phyloP scores from a whole-genome alignment of 805 yeast species.

The Saturnispora hagleri region DNA sequence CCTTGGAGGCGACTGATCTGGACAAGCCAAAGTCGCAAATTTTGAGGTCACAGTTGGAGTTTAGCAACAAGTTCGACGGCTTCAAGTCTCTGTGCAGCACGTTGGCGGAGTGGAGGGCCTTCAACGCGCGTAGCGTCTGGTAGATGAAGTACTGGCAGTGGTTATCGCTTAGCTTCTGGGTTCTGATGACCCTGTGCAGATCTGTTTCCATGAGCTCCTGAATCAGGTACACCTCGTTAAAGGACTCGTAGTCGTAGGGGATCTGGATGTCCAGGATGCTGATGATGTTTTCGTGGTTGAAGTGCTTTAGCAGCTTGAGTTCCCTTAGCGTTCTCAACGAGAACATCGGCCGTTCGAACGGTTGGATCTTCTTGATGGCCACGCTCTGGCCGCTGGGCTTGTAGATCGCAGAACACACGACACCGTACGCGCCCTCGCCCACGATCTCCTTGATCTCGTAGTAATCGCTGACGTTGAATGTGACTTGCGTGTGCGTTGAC shows the following conservation, averaged over 20 bases:
- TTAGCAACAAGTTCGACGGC: constrained; percentile 78
- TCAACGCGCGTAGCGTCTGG: constrained; percentile 83
- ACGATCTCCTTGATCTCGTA: constrained; percentile 78
- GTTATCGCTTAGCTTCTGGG: constrained; percentile 81
- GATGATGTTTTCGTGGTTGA: constrained; percentile 89
- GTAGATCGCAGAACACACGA: constrained; percentile 85
- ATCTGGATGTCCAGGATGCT: constrained; percentile 82
- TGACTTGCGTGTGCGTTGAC: constrained; percentile 23
- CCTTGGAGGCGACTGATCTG: constrained; percentile 48
- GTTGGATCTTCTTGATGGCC: constrained; percentile 93
- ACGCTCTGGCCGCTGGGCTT: constrained; percentile 79
- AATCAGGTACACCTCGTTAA: constrained; percentile 80
- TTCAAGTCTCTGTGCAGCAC: constrained; percentile 89
- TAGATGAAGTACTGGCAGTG: constrained; percentile 91
- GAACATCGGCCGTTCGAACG: constrained; percentile 82
- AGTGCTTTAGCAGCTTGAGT: constrained; percentile 78
- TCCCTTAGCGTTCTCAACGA: constrained; percentile 86
- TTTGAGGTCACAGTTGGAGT: constrained; percentile 89
- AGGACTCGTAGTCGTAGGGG: constrained; percentile 65
- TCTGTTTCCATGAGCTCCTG: constrained; percentile 89
- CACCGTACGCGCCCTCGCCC: constrained; percentile 96
- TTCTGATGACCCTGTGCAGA: constrained; percentile 67
- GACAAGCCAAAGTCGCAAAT: constrained; percentile 94
- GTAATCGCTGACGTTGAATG: constrained; percentile 82
- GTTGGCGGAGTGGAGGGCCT: constrained; percentile 88